Evolutionary conservation across 441 rosid genomes (phyloP).

Genomic region (Metrosideros polymorpha): DNA sequence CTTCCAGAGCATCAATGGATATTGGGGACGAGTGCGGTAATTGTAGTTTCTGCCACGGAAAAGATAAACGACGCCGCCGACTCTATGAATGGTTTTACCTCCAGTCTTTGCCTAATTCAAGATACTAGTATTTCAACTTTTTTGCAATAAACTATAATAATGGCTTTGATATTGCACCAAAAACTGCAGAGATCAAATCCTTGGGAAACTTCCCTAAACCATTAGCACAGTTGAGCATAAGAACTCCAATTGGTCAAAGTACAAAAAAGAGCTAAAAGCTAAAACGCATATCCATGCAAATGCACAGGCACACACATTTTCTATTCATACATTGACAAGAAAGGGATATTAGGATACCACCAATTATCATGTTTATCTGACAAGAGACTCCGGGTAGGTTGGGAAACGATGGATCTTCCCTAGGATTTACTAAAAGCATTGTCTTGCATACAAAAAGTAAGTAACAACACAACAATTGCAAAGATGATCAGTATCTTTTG

Average conservation of each 20-base stretch:
- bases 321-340: background rate
- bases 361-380: background rate
- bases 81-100: conserved; percentile 67
- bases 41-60: conserved; percentile 84
- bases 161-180: background rate
- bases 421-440: background rate
- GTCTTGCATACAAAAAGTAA: background rate
- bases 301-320: background rate
- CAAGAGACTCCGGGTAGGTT: background rate
- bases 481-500: background rate
- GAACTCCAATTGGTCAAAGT: background rate
- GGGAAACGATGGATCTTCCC: background rate
- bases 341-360: background rate
- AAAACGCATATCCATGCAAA: background rate
- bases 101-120: conserved; percentile 59
- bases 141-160: background rate
- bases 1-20: conserved; percentile 89
- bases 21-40: conserved; percentile 60
- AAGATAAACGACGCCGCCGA: conserved; percentile 75
- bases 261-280: background rate
- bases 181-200: background rate
- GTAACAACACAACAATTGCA: background rate
- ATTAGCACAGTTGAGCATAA: background rate
- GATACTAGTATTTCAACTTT: background rate
- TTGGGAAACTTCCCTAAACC: background rate